Conservation (phyloP, 2,329 filamentous ascomycete species). For the Cladorrhinum sp. region DNA sequence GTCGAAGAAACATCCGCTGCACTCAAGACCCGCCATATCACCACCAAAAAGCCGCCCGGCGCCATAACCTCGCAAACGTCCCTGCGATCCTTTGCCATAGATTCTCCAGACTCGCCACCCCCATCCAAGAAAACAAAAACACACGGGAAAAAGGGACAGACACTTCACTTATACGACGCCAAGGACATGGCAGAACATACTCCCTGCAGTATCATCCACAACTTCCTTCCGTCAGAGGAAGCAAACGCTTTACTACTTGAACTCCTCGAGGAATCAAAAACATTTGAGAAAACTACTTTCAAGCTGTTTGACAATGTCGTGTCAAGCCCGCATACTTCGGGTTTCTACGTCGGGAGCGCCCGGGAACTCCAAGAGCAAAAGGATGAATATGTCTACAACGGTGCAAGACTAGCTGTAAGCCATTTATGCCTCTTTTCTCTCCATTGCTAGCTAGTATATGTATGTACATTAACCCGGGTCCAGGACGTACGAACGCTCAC, state of each 20-base stretch:
- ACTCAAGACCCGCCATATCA: conserved; percentile 39
- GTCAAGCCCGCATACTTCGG: conserved; percentile 76
- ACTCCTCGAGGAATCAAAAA: conserved; percentile 67
- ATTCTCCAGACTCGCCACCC: conserved; percentile 20
- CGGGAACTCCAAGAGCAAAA: conserved; percentile 68
- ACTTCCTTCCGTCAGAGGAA: conserved; percentile 71
- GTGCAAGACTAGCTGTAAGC: conserved; percentile 62
- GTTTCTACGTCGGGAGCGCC: conserved; percentile 75
- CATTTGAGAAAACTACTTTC: conserved; percentile 70
- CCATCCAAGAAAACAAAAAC: conserved; percentile 36
- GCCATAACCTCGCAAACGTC: conserved; percentile 61
- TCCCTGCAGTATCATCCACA: conserved; percentile 88
- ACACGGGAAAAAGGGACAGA: conserved; percentile 42
- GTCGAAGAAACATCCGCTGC: conserved; percentile 62
- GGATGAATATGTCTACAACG: conserved; percentile 83
- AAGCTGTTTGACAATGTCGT: conserved; percentile 88
- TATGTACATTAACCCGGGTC: no score
- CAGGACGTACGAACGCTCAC: conserved; percentile 74
- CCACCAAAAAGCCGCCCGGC: conserved; percentile 35
- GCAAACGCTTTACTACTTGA: conserved; percentile 74
- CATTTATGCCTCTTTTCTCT: no score
- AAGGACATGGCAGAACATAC: conserved; percentile 78
- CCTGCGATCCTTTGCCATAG: conserved; percentile 49
- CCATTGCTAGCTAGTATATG: no score
- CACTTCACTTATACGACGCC: conserved; percentile 78